phyloP scores from a whole-genome alignment of 2,329 filamentous ascomycete species.

The Albifimbria verrucaria region DNA sequence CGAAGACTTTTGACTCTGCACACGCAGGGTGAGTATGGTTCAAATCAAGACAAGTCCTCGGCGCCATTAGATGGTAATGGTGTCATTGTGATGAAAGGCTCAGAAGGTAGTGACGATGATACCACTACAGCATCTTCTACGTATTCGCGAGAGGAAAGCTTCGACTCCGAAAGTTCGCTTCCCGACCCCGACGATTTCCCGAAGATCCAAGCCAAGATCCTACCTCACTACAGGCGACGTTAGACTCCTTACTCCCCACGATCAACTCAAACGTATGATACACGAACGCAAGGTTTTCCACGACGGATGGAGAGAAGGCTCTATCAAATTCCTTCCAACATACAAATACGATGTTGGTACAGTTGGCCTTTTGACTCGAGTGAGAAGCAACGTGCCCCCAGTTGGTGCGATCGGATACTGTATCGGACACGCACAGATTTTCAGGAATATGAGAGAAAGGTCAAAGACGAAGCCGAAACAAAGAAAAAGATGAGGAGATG shows the following conservation, averaged over 20 bases:
- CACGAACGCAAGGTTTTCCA: conserved; percentile 76
- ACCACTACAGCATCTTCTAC: conserved; percentile 30
- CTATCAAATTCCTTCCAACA: conserved; percentile 84
- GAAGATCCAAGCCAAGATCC: conserved; percentile 74
- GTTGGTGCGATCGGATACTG: conserved; percentile 95
- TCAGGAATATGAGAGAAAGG: conserved; percentile 59
- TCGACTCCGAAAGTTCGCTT: conserved; percentile 40
- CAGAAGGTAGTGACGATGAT: conserved; percentile 44
- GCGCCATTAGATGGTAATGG: conserved; percentile 41
- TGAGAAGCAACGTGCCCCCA: conserved; percentile 88
- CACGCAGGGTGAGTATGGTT: conserved; percentile 71
- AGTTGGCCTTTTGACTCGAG: conserved; percentile 91
- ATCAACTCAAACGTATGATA: conserved; percentile 77
- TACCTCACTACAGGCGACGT: conserved; percentile 80
- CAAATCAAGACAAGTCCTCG: conserved; percentile 38
- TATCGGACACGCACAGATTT: conserved; percentile 75
- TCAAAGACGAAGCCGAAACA: conserved; percentile 62
- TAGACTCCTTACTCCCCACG: conserved; percentile 86
- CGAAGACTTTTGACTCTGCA: conserved; percentile 79
- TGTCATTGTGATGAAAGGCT: conserved; percentile 43
- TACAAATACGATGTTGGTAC: conserved; percentile 99
- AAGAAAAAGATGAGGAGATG: conserved; percentile 82
- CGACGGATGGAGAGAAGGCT: conserved; percentile 88
- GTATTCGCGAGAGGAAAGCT: conserved; percentile 30
- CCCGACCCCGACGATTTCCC: conserved; percentile 65